Percentiles rank a stretch among this genome's conserved stretches.
phyloP scores from a whole-genome alignment of 768 basidiomycete species.

The Leccinum truebloodii region DNA sequence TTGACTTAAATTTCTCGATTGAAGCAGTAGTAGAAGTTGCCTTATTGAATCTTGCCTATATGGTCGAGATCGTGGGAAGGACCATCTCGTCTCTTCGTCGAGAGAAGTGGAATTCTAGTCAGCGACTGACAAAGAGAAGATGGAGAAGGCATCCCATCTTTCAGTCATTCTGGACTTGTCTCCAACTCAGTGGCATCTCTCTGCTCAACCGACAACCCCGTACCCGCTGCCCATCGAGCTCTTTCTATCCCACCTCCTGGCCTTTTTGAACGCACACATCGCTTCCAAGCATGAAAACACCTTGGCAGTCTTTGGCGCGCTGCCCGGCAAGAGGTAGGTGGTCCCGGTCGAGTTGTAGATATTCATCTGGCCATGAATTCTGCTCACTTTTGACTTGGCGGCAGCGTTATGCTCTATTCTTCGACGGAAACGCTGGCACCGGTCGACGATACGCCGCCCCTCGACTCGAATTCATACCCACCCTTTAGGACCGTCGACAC shows the following conservation, averaged over 20 bases:
- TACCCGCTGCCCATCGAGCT: slow-evolving; percentile 61
- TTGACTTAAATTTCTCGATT: too few relatives aligned
- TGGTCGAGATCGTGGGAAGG: too few relatives aligned
- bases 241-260: slow-evolving; percentile 84
- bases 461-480: slow-evolving; percentile 80
- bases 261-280: slow-evolving; percentile 92
- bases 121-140: slow-evolving; percentile 10
- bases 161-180: slow-evolving; percentile 86
- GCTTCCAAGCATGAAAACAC: slow-evolving; percentile 91
- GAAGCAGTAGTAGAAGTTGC: too few relatives aligned
- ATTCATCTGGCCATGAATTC: background rate
- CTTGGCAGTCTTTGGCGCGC: slow-evolving; percentile 88
- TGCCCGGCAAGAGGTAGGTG: slow-evolving; percentile 78
- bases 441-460: slow-evolving; percentile 37
- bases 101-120: too few relatives aligned
- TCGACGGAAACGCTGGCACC: slow-evolving; percentile 49
- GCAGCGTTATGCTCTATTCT: slow-evolving; percentile 77
- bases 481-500: slow-evolving; percentile 81
- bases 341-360: background rate
- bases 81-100: too few relatives aligned
- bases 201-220: slow-evolving; percentile 48
- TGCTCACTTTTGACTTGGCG: background rate
- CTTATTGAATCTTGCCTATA: too few relatives aligned
- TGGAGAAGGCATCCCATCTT: slow-evolving; percentile 63
- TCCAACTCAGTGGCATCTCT: slow-evolving; percentile 83